Percentiles rank a stretch among this genome's conserved stretches.
These are phyloP conservation scores for Tulasnella calospora DNA, from an alignment of 768 basidiomycete genomes.

Conservation along the genomic window DNA sequence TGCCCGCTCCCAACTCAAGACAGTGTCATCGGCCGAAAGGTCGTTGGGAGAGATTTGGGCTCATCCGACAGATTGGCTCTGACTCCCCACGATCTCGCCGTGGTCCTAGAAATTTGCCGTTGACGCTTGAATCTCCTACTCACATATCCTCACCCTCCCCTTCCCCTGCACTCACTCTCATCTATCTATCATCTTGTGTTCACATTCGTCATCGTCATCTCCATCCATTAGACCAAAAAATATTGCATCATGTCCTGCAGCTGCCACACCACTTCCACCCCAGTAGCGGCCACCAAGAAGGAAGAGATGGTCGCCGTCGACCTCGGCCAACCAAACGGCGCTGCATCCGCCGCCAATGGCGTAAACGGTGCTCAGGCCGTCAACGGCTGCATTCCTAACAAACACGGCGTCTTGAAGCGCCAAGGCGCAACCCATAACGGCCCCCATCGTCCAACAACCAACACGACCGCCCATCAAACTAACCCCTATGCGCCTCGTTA, in stretches of 20 bases:
- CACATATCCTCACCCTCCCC: neutral
- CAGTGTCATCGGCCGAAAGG: neutral
- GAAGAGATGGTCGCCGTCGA: slow-evolving; percentile 27
- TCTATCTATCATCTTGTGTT: neutral
- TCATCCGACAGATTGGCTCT: neutral
- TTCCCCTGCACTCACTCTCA: neutral
- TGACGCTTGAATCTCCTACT: neutral
- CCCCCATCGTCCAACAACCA: neutral
- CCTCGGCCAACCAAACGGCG: slow-evolving; percentile 26
- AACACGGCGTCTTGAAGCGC: slow-evolving; percentile 24
- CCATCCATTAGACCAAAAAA: neutral
- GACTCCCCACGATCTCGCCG: neutral
- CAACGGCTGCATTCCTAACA: neutral
- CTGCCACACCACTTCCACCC: neutral
- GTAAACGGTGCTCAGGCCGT: neutral
- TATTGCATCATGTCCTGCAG: slow-evolving; percentile 8
- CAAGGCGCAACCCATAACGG: slow-evolving; percentile 32
- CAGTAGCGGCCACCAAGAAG: slow-evolving; percentile 6
- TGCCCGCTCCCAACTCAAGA: neutral
- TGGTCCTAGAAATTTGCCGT: slow-evolving; percentile 10
- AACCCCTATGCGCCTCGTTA: slow-evolving; percentile 91
- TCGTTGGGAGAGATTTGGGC: neutral
- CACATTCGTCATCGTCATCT: neutral
- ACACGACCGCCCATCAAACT: slow-evolving; percentile 11
- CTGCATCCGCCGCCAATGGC: neutral